Evolutionary conservation across 768 basidiomycete species (phyloP).

Genomic region (Phanerochaete sordida): DNA sequence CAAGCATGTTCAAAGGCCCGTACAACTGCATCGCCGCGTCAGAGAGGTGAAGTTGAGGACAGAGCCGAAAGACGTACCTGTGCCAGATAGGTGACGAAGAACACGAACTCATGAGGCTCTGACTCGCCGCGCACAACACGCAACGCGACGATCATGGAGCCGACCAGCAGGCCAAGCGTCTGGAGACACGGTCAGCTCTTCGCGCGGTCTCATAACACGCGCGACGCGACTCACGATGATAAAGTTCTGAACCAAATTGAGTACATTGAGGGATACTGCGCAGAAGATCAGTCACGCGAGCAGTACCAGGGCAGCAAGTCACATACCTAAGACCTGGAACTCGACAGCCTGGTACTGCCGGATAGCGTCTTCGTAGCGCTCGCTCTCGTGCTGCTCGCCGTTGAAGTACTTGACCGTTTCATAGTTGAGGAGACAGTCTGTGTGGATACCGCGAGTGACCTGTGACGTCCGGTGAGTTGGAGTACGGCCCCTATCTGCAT

Average conservation of each 20-base stretch:
- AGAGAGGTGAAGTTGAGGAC: not conserved
- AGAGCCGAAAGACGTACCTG: constrained; percentile 47
- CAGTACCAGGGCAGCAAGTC: not conserved
- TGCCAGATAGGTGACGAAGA: constrained; percentile 79
- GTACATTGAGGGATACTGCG: constrained; percentile 63
- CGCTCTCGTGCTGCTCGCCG: constrained; percentile 77
- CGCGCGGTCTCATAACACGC: not conserved
- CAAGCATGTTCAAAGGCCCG: constrained; percentile 72
- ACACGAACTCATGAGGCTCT: constrained; percentile 61
- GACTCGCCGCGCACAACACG: constrained; percentile 56
- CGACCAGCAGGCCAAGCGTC: constrained; percentile 78
- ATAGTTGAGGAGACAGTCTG: constrained; percentile 77
- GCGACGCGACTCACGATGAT: constrained; percentile 55
- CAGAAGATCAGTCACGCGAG: constrained; percentile 6
- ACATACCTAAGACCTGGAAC: constrained; percentile 67
- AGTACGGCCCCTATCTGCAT: not conserved
- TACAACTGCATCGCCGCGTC: constrained; percentile 45
- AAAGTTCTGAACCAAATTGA: constrained; percentile 78
- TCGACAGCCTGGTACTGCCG: constrained; percentile 71
- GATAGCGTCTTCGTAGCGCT: constrained; percentile 69
- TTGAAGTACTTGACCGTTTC: constrained; percentile 89
- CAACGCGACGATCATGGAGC: constrained; percentile 73
- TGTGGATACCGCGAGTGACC: constrained; percentile 79
- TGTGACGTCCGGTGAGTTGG: constrained; percentile 18
- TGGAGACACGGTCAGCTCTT: constrained; percentile 22